Evolutionary conservation across 1,284 basidiomycete genomes (phyloP), one percentile per base, ranked within the genome.

Genomic region (Puccinia polysora): DNA sequence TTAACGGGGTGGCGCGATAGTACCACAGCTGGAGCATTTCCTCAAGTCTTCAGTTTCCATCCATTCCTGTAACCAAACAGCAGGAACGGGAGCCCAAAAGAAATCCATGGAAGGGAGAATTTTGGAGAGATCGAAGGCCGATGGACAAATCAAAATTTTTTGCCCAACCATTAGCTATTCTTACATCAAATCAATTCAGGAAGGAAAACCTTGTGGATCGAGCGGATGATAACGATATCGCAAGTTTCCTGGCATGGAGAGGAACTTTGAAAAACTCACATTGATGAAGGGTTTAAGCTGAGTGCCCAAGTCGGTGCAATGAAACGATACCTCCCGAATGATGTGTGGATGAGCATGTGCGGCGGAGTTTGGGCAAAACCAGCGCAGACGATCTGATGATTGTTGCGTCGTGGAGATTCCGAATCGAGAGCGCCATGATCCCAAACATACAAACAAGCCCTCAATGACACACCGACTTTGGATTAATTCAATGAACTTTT

Each of bases 201-300:
- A 32, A 38, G 2, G 25, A 0, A 4, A 32, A 71, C 38, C 58
- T 55, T 62, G n/a, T 58, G n/a, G n/a, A 7, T 2, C 34, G 28
- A n/a, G 43, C 18, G 20, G 28, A 0, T 25, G n/a, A 18, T 30
- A 32, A 0, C 32, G 15, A 2, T 14, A n/a, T 8, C 10, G 10
- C 10, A 10, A 45, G 10, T n/a, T n/a, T n/a, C n/a, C n/a, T n/a
- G n/a, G n/a, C n/a, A n/a, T n/a, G n/a, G n/a, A n/a, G n/a, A n/a
- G n/a, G n/a, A n/a, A n/a, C n/a, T n/a, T n/a, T n/a, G n/a, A n/a
- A n/a, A n/a, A n/a, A 63, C 75, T 36, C 2, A 76, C 76, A 75
- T 89, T 83, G 74, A 98, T 97, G 69, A 94, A 83, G 0, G 92
- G 90, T 82, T 96, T 96, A 74, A 97, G 84, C 81, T 97, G 93